Evolutionary conservation across 2,329 filamentous ascomycete genomes (phyloP), one percentile per base, ranked within the genome.

Genomic region (Apiospora koreana): DNA sequence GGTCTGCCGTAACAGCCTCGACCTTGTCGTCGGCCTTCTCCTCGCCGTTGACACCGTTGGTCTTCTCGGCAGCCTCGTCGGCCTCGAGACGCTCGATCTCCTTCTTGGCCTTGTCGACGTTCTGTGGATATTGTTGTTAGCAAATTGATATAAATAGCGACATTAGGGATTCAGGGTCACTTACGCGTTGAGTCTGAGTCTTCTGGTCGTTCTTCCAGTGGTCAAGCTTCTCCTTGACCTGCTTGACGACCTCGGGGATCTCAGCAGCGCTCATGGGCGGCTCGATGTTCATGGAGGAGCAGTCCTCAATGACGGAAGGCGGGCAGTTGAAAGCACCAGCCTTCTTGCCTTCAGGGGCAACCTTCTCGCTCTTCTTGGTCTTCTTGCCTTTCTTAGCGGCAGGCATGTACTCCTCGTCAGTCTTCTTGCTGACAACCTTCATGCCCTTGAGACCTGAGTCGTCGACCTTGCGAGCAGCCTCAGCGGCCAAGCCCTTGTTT

Each of bases 31-130:
- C 82, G 72, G 80, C 77, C 71, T 84, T 85, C 71, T 84, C 85
- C 73, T 86, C 84, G 72, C 80, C 85, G 78, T 84, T 85, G 74
- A 74, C 77, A 74, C 80, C 82, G 75, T 83, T 86, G 75, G 81
- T 79, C 46, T 79, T 83, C 73, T 86, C 86, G 72, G 82, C 84
- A 69, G 84, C 82, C 77, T 89, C 88, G 74, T 88, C 86, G 69
- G 91, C 90, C 80, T 98, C 95, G 69, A 98, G 89, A 75, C 91
- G 91, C 80, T 95, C 94, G 73, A 99, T 97, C 82, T 98, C 94
- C 83, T 95, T 95, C 86, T 97, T 93, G 72, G 96, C 96, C 84
- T 98, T 97, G 74, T 94, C 93, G 72, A 98, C 92, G 87, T 99
- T 99, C 96, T 98, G 42, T 6, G 78, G 50, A 35, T 48, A 9